Evolutionary conservation across 495 filamentous ascomycete species (phyloP), one percentile per base, ranked within the genome.

Genomic region (Aspergillus olivimuriae): DNA sequence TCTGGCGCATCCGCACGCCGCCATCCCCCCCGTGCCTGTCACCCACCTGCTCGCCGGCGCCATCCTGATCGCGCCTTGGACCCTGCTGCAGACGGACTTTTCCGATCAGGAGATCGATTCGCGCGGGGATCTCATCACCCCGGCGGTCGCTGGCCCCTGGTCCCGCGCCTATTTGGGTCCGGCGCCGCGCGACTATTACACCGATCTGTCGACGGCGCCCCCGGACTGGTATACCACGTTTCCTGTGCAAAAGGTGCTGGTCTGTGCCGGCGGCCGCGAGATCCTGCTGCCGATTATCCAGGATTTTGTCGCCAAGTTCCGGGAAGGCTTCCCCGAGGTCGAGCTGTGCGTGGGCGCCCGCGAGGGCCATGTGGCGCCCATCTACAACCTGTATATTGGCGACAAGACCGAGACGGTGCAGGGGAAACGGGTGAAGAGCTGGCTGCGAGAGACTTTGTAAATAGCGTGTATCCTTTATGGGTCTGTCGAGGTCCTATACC

Each of bases 61-160:
- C 1, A 52, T 76, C 5, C 63, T 84, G 26, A 70, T 84, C 42
- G 69, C 70, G 0, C 80, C 81, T 1, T 85, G 81, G 81, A 63
- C 66, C 3, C 59, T 60, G 0, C 71, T 84, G 28, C 60, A 69
- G 20, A 62, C 53, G 4, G 56, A 65, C 16, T 66, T 63, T 30
- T 56, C 63, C 1, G 63, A 58, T 1, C 63, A 69, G 36, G 47
- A 53, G 1, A 57, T 58, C 23, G 81, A 84, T 43, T 58, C 63
- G 6, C 58, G 65, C 14, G 74, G 69, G 16, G 81, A 85, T 44
- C 38, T 73, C 23, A 70, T 84, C 41, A 65, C 67, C 6, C 45
- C 52, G 2, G 42, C 38, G 0, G 58, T 68, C 1, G 70, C 73
- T 6, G 44, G 40, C 2, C 58, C 69, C 1, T 83, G 77, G 77